Evolutionary conservation across 352 stramenopile species (phyloP), one percentile per base, ranked within the genome.

Genomic region (Aphanomyces astaci): DNA sequence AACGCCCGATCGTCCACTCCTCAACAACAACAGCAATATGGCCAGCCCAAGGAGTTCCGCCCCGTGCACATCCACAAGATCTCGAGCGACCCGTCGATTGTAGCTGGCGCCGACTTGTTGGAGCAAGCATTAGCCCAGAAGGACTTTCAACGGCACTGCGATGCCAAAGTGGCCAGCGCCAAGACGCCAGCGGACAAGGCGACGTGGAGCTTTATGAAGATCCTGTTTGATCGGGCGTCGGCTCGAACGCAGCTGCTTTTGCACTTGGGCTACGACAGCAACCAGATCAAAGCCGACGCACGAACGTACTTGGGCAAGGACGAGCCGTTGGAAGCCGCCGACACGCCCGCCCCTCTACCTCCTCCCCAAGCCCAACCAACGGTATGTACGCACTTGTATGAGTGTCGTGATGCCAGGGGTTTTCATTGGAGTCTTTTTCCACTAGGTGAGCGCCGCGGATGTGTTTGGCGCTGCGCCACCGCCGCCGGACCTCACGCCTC

Each of bases 241-340:
- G 93, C 96, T 3, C 82, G 94, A 27, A 90, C 98, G 78, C 81
- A 98, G 66, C 74, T 99, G 57, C 81, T 99, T 54, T 81, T 92
- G 56, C 94, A 98, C 73, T 74, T 99, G 31, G 96, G 95, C n/a
- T 91, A 98, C 64, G 87, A 98, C 70, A 87, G 92, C 0, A 86
- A 96, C 66, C 86, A 86, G 36, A 98, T 98, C 78, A 92, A 89
- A 56, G 76, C 82, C 52, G 70, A 90, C 31, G 93, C 92, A 55
- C 76, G 74, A 28, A 91, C 92, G 71, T 94, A 92, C 59, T 86
- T 84, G 40, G 83, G 82, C 0, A 73, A 80, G 59, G 75, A 72
- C 2, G 72, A 74, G 36, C 36, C 36, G 7, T 15, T 43, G 36
- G n/a, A n/a, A 27, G 60, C 69, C 30, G 73, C 73, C n/a, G 69